Conservation (phyloP, 495 filamentous ascomycete genomes). For the Halenospora varia region DNA sequence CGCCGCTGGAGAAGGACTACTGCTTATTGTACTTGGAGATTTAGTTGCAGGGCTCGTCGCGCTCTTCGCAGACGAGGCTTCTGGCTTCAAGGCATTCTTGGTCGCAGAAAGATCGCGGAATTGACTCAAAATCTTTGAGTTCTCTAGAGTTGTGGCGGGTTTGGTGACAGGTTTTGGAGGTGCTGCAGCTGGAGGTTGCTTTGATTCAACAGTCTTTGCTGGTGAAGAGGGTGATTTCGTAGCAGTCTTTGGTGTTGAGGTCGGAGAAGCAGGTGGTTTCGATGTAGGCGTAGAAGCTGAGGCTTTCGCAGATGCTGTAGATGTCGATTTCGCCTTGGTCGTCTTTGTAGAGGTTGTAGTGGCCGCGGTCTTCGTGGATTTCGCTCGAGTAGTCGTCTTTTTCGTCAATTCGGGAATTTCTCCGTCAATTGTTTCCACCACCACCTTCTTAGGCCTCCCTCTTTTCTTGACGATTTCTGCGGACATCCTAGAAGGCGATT, state of each 20-base stretch:
- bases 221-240: neutral
- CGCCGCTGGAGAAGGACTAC: too few species aligned
- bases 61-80: too few species aligned
- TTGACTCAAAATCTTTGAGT: neutral
- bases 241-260: neutral
- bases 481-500: conserved; percentile 14
- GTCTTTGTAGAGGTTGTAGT: conserved; percentile 13
- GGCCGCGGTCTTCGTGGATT: conserved; percentile 23
- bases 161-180: conserved; percentile 2
- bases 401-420: conserved; percentile 11
- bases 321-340: conserved; percentile 1
- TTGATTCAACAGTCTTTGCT: neutral
- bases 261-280: neutral
- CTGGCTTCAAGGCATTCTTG: too few species aligned
- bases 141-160: neutral
- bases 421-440: conserved; percentile 17
- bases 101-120: too few species aligned
- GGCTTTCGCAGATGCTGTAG: conserved; percentile 8
- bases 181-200: too few species aligned
- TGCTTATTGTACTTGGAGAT: too few species aligned
- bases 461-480: conserved; percentile 23
- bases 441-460: conserved; percentile 27
- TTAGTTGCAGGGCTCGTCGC: too few species aligned
- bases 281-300: neutral
- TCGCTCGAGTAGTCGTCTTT: conserved; percentile 15